These are phyloP conservation scores for Cyanodermella asteris DNA, from an alignment of 2,329 filamentous ascomycete genomes.

Conservation along the genomic window DNA sequence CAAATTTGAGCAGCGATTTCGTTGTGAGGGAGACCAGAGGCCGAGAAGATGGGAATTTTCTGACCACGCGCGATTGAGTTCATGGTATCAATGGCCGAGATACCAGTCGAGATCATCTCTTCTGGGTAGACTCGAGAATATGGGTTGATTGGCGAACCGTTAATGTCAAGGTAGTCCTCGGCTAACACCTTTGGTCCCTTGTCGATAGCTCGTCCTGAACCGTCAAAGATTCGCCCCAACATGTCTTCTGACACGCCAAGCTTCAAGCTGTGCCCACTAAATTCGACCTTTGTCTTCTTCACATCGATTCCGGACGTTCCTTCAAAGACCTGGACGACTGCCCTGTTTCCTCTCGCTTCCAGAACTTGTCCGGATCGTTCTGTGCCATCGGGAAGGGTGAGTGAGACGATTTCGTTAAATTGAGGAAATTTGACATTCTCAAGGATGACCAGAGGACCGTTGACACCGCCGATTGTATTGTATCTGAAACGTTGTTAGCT, in stretches of 20 bases:
- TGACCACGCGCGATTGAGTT: conserved; percentile 94
- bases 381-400: conserved; percentile 89
- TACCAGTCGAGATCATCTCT: conserved; percentile 99
- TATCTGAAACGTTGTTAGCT: no score
- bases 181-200: conserved; percentile 96
- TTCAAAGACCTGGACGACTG: conserved; percentile 96
- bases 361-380: conserved; percentile 87
- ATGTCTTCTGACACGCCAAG: conserved; percentile 98
- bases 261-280: conserved; percentile 91
- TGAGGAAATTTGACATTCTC: conserved; percentile 97
- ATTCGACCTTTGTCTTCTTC: conserved; percentile 97
- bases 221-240: conserved; percentile 96
- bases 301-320: conserved; percentile 95
- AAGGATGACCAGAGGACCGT: conserved; percentile 90
- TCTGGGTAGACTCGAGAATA: conserved; percentile 96
- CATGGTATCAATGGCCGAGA: conserved; percentile 98
- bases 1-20: conserved; percentile 98
- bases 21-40: conserved; percentile 94
- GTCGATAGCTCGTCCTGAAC: conserved; percentile 92
- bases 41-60: conserved; percentile 99
- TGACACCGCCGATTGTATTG: conserved; percentile 96
- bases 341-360: conserved; percentile 87
- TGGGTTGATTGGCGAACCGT: conserved; percentile 95
- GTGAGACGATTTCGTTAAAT: conserved; percentile 93
- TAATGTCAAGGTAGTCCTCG: conserved; percentile 97